A percentile compares a stretch with the other conserved stretches of the same genome.
Conservation (phyloP, 306 rosid genomes). For the Cicer chorassanicum region DNA sequence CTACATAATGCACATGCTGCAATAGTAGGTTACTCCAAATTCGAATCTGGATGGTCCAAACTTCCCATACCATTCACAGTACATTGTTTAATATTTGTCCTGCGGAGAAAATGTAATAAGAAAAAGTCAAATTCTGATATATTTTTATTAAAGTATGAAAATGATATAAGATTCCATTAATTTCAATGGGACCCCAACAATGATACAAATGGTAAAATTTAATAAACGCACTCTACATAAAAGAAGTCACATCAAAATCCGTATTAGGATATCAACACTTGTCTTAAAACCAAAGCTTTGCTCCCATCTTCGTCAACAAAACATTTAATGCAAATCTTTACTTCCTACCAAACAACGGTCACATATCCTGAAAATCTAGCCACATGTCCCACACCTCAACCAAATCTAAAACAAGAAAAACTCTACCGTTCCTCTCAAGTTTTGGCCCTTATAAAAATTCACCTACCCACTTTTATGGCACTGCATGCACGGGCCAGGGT, state of each 20-base stretch:
- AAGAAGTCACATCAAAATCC: slow-evolving; percentile 7
- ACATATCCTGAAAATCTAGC: slow-evolving; percentile 37
- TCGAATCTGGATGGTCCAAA: slow-evolving; percentile 9
- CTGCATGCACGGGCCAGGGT: background rate
- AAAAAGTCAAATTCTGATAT: background rate
- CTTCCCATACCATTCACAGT: background rate
- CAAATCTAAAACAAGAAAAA: slow-evolving; percentile 30
- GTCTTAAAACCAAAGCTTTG: slow-evolving; percentile 12
- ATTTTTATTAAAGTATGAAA: background rate
- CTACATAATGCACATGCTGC: background rate
- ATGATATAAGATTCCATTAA: background rate
- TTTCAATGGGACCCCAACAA: background rate
- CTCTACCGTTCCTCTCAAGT: slow-evolving; percentile 2
- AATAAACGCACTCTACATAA: background rate
- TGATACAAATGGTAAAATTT: background rate
- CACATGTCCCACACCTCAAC: slow-evolving; percentile 47
- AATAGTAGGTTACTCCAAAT: background rate
- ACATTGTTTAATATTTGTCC: slow-evolving; percentile 9
- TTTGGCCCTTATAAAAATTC: slow-evolving; percentile 36
- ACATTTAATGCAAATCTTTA: slow-evolving; percentile 29
- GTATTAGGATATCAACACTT: background rate
- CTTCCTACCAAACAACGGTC: slow-evolving; percentile 32
- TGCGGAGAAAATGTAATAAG: background rate
- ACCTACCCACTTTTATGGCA: slow-evolving; percentile 43
- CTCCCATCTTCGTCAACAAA: slow-evolving; percentile 18